Conservation (phyloP, 345 rosid genomes). For the Salix arbutifolia region DNA sequence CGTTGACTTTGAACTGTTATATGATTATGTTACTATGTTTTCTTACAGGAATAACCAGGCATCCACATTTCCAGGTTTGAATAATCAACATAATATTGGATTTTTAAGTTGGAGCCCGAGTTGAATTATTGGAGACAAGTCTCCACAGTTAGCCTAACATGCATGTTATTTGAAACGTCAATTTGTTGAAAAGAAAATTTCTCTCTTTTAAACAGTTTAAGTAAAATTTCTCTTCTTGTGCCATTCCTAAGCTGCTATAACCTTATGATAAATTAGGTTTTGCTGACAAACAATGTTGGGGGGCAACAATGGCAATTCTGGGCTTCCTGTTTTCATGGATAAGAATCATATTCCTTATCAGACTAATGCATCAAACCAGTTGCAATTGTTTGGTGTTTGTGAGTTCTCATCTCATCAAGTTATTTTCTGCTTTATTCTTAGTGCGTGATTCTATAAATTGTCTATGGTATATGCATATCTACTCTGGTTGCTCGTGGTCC, state of each 20-base stretch:
- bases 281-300: conserved; percentile 50
- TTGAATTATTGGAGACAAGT: neutral
- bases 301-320: conserved; percentile 54
- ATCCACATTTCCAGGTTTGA: neutral
- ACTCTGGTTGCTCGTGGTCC: neutral
- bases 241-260: conserved; percentile 15
- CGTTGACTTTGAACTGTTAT: neutral
- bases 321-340: conserved; percentile 46
- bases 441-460: neutral
- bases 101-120: neutral
- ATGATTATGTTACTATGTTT: neutral
- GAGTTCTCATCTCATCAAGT: conserved; percentile 23
- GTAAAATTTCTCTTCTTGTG: neutral
- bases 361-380: conserved; percentile 56
- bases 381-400: conserved; percentile 66
- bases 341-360: conserved; percentile 60
- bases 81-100: neutral
- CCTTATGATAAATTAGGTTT: conserved; percentile 11
- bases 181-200: neutral
- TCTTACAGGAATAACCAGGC: neutral
- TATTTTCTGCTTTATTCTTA: conserved; percentile 1
- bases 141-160: neutral
- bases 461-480: neutral
- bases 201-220: neutral
- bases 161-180: neutral